Conservation (phyloP, 1,284 basidiomycete species). For the Tilletiopsis washingtonensis region DNA sequence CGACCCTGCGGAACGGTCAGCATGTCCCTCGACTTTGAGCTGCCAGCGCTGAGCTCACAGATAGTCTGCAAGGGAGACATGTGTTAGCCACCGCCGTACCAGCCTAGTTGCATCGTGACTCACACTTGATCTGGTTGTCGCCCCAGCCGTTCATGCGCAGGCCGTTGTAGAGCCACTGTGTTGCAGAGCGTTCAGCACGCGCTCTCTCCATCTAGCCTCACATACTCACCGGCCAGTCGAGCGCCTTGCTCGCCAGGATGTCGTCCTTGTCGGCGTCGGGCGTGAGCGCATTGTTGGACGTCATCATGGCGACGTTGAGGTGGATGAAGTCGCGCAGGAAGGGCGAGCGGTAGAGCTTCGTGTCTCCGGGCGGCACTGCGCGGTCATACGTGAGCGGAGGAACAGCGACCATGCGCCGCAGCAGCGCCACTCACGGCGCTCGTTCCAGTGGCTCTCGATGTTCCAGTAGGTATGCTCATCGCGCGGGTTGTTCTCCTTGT, state of each 20-base stretch:
- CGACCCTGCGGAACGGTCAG: too few species aligned
- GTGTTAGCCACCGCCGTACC: too few species aligned
- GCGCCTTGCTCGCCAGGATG: conserved; percentile 81
- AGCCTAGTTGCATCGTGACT: conserved; percentile 61
- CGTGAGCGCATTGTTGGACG: conserved; percentile 92
- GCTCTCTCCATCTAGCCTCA: too few species aligned
- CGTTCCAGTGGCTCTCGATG: conserved; percentile 93
- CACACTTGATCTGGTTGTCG: conserved; percentile 65
- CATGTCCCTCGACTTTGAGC: too few species aligned
- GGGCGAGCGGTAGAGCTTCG: conserved; percentile 76
- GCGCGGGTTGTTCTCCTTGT: conserved; percentile 72
- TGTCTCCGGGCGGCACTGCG: conserved; percentile 71
- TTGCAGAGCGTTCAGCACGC: too few species aligned
- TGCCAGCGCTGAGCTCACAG: too few species aligned
- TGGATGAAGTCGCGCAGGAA: conserved; percentile 98
- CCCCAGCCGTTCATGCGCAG: conserved; percentile 93
- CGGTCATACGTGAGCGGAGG: conserved; percentile 6
- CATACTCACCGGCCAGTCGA: conserved; percentile 99
- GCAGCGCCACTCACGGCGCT: conserved; percentile 59
- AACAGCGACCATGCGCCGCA: background rate
- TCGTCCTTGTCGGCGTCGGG: conserved; percentile 98
- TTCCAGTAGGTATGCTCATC: conserved; percentile 95
- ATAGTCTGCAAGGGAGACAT: too few species aligned
- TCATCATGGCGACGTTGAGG: conserved; percentile 99
- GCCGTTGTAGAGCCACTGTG: conserved; percentile 72